Evolutionary conservation across 306 rosid genomes (phyloP).

Genomic region (Medicago arabica): DNA sequence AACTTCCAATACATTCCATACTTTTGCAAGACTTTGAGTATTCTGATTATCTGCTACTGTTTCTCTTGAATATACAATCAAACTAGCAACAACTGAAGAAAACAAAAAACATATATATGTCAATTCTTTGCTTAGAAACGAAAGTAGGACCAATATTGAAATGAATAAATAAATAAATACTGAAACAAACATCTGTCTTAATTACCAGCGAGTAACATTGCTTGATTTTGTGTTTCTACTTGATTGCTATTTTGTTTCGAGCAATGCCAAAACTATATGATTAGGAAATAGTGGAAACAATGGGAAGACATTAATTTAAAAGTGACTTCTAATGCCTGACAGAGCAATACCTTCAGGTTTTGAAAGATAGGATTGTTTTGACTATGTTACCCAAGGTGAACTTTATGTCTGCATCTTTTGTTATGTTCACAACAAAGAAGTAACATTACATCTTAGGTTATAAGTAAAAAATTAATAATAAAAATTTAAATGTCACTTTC

Average conservation of each 20-base stretch:
- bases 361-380: no score
- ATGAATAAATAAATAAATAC: background rate
- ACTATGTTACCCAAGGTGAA: no score
- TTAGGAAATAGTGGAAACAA: no score
- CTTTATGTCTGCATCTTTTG: background rate
- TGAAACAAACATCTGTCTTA: background rate
- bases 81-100: background rate
- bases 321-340: no score
- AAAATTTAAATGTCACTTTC: no score
- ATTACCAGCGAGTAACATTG: slow-evolving; percentile 5
- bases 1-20: slow-evolving; percentile 45
- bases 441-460: no score
- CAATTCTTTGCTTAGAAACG: background rate
- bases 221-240: background rate
- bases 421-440: no score
- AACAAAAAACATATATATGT: background rate
- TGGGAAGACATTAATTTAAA: no score
- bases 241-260: background rate
- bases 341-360: no score
- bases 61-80: slow-evolving; percentile 1
- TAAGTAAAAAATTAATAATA: no score
- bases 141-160: background rate
- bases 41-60: no score
- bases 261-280: background rate
- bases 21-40: background rate